Base-by-base conservation (phyloP, 345 rosid genomes). In the Linum tenue region DNA sequence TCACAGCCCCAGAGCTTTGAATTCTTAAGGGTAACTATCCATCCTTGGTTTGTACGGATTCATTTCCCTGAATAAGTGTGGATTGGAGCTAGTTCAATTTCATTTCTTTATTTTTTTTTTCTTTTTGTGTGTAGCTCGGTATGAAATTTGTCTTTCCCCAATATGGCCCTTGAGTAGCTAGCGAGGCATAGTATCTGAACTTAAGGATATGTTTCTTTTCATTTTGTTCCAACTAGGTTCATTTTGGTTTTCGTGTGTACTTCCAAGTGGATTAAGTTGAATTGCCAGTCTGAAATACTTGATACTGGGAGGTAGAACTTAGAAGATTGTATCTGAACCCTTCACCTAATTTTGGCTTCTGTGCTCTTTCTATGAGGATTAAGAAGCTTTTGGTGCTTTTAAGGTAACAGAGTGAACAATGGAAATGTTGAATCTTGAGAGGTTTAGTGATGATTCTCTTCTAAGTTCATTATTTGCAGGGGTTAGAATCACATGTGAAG, bases 1-100 rank as follows among this genome's bases (percentile, higher is more conserved):
- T 92, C 98, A 3, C 91, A 85, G 67, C 68, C 85, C 3, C 81
- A 74, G 63, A 81, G 88, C 81, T 84, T 84, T 36, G 91, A 85
- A 63, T 76, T 89, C 38, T 86, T 87, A 69, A 81, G 81, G 91
- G 96, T 89, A 81, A 60, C 72, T 59, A 37, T 57, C 9, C 36
- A 44, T 37, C 37, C 16, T 12, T 31, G 22, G 36, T 64, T 64
- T 61, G 3, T 68, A 41, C 53, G 61, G 7, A 40, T 31, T 56
- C 67, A 12, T 59, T 39, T 56, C 50, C 14, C 44, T 51, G 50
- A 38, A 40, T 39, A 62, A 22, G n/a, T 42, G 55, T 7, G 12
- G 37, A 17, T 10, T 55, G 17, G 16, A 37, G 14, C 3, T 53
- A 39, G 5, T 36, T 39, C 14, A 38, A 16, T 50, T 15, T 9